These are phyloP conservation scores for Trichoderma polysporum DNA, from an alignment of 2,329 filamentous ascomycete genomes.

Conservation along the genomic window DNA sequence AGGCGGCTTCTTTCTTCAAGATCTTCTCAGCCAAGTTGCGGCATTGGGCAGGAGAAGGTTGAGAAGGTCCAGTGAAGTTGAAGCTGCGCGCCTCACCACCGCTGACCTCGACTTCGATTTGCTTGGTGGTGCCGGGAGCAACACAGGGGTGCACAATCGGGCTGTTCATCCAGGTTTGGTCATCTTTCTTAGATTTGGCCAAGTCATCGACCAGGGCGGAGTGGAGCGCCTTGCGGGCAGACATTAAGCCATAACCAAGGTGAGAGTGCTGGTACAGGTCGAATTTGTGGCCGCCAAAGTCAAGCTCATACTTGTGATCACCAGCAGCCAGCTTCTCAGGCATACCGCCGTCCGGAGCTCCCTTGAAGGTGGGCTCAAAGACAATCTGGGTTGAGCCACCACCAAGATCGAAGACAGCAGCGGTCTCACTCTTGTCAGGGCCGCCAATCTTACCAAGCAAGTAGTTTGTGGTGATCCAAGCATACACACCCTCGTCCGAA, in stretches of 20 bases:
- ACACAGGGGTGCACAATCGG: constrained; percentile 85
- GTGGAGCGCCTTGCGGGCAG: constrained; percentile 85
- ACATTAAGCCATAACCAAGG: constrained; percentile 94
- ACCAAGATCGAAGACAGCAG: constrained; percentile 92
- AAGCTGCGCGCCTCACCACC: constrained; percentile 57
- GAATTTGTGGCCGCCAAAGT: constrained; percentile 88
- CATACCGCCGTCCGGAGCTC: constrained; percentile 70
- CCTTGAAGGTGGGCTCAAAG: constrained; percentile 91
- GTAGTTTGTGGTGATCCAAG: constrained; percentile 99
- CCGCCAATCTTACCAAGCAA: constrained; percentile 96
- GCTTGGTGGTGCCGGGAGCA: constrained; percentile 71
- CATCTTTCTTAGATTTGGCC: constrained; percentile 59
- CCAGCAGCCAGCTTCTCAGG: constrained; percentile 82
- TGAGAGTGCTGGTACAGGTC: constrained; percentile 98
- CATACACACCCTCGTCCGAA: constrained; percentile 94
- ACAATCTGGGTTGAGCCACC: constrained; percentile 98
- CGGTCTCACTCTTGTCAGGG: constrained; percentile 84
- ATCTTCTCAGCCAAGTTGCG: constrained; percentile 88
- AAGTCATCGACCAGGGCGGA: constrained; percentile 70
- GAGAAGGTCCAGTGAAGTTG: constrained; percentile 82
- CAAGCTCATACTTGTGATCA: constrained; percentile 92
- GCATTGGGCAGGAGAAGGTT: constrained; percentile 79
- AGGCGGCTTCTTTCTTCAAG: constrained; percentile 80
- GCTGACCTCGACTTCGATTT: constrained; percentile 70
- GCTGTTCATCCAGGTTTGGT: constrained; percentile 66